Percentiles rank a stretch among this genome's conserved stretches.
phyloP scores from a whole-genome alignment of 306 rosid species.

The Malus orientalis region DNA sequence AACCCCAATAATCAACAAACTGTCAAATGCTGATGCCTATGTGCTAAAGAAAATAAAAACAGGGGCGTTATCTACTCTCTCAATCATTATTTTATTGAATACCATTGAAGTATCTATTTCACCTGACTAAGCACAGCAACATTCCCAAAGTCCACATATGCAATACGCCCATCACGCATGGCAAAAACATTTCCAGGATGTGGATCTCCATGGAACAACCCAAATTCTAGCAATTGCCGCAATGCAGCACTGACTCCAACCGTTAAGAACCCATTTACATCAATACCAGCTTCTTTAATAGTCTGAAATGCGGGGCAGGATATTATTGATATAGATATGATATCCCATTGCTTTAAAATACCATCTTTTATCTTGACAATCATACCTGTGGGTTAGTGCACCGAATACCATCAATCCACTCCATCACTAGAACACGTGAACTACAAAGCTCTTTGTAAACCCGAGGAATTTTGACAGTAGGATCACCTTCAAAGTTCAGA shows the following conservation, averaged over 20 bases:
- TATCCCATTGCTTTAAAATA: conserved; percentile 2
- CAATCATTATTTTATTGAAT: neutral
- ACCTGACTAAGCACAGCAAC: conserved; percentile 99
- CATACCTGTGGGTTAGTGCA: conserved; percentile 92
- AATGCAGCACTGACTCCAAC: conserved; percentile 98
- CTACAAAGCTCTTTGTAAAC: conserved; percentile 81
- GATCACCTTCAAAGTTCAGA: conserved; percentile 87
- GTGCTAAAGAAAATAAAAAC: neutral
- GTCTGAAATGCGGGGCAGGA: conserved; percentile 51
- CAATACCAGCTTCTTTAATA: conserved; percentile 78
- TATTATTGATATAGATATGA: conserved; percentile 15
- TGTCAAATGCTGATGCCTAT: neutral
- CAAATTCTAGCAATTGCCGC: conserved; percentile 92
- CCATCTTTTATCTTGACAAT: conserved; percentile 18
- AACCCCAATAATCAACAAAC: neutral
- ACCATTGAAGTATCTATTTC: conserved; percentile 12
- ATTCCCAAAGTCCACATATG: conserved; percentile 96
- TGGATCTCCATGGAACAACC: conserved; percentile 97
- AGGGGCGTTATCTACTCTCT: neutral
- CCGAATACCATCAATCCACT: conserved; percentile 98
- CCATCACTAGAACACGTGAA: conserved; percentile 90
- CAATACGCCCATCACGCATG: conserved; percentile 97
- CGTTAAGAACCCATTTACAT: conserved; percentile 79
- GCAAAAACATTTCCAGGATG: conserved; percentile 99
- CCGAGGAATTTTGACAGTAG: conserved; percentile 88